Evolutionary conservation across 2,329 filamentous ascomycete species (phyloP), one percentile per base, ranked within the genome.

Genomic region (Ceratocystis cubensis): DNA sequence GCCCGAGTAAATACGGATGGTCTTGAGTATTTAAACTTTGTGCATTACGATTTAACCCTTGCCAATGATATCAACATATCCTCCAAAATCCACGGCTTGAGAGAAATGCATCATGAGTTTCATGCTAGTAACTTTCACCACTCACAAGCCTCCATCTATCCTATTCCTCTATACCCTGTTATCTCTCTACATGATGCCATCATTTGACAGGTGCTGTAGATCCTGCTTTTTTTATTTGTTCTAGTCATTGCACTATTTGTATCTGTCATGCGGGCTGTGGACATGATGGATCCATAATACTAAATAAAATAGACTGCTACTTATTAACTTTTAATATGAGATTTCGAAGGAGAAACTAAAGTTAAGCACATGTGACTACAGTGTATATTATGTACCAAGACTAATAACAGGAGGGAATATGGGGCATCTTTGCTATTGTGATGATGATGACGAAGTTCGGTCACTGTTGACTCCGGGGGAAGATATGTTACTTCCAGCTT

Each of bases 1-100:
- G 82, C 91, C 93, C 5, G 67, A 68, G 67, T 68, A 66, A 66
- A 53, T 22, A 5, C 5, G 20, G 30, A 28, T 28, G 22, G 20
- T 53, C 13, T 15, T 53, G 2, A 10, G 20, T 53, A 7, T 53
- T 25, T 25, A 13, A 25, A 10, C 22, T 28, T 53, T 15, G 8
- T 28, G 20, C 25, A 28, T 53, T 53, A 17, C 37, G 3, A 13
- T 41, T 41, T 41, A 41, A 41, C 1, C 10, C 3, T 41, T 41
- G 37, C 37, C 37, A 15, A 41, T 41, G 37, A 41, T 41, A 41
- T 13, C 37, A 41, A 41, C 37, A 41, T 5, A 41, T 41, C 33
- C 33, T 37, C 10, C 37, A 41, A 41, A 41, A 41, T 41, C 10
- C 37, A 41, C 1, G 37, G 37, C 37, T 41, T 41, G 37, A 41